Conservation (phyloP, 257 asterid species). For the Paraleonurus japonicus region DNA sequence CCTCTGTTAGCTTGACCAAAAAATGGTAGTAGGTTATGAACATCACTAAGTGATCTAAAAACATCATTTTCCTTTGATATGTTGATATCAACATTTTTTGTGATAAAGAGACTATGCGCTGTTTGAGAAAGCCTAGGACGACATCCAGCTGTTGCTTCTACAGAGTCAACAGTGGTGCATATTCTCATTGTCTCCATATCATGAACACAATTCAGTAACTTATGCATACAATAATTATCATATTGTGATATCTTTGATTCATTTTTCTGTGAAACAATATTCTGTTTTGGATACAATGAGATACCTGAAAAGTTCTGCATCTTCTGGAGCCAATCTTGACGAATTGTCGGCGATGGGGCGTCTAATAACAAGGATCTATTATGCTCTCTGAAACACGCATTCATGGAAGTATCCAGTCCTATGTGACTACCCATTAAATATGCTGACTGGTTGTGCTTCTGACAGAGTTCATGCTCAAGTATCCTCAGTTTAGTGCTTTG, state of each 20-base stretch:
- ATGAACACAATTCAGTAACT: constrained; percentile 34
- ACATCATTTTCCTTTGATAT: constrained; percentile 31
- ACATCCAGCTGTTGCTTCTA: constrained; percentile 26
- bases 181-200: constrained; percentile 48
- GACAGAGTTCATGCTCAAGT: constrained; percentile 29
- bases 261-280: constrained; percentile 22
- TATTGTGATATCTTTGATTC: constrained; percentile 22
- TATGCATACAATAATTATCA: constrained; percentile 29
- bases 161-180: constrained; percentile 47
- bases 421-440: constrained; percentile 19
- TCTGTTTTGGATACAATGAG: constrained; percentile 15
- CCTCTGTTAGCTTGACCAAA: constrained; percentile 36
- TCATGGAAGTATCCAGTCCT: constrained; percentile 18
- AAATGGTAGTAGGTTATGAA: constrained; percentile 28
- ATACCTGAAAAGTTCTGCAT: constrained; percentile 26
- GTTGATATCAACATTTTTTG: constrained; percentile 39
- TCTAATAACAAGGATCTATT: constrained; percentile 23
- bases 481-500: constrained; percentile 22
- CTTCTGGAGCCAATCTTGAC: constrained; percentile 29
- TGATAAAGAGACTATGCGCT: constrained; percentile 42
- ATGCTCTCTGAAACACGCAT: constrained; percentile 23
- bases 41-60: constrained; percentile 28
- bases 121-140: constrained; percentile 54
- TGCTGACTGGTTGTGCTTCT: constrained; percentile 15
- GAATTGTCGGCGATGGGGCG: constrained; percentile 29